Evolutionary conservation across 2,329 filamentous ascomycete species (phyloP), one percentile per base, ranked within the genome.

Genomic region (Nothophaeocryptopus gaeumannii): DNA sequence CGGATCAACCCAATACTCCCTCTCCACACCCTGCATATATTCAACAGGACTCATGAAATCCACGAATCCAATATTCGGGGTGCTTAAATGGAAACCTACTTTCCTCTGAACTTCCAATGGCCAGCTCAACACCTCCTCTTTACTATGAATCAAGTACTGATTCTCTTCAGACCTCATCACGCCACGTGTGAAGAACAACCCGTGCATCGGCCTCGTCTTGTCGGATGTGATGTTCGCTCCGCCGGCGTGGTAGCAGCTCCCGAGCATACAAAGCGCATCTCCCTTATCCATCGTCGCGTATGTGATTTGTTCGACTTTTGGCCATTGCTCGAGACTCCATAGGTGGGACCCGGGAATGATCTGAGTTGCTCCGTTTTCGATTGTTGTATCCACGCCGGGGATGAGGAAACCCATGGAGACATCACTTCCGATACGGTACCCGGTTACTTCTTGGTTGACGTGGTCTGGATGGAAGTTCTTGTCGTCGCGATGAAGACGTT

Each of bases 11-110:
- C 40, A 43, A 26, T 43, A 16, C 14, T 43, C 40, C 13, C 40
- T 43, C 13, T 43, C 31, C 4, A 35, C 40, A 32, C 39, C 39
- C 30, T 42, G 39, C 39, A 42, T 34, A 13, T 16, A 42, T 9
- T 43, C 40, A 12, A 43, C 40, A 20, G 40, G 40, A 43, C 40
- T 43, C 40, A 43, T 43, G 26, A 43, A 43, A 32, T 43, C 40
- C 11, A 43, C 40, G n/a, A 43, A 43, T 13, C 40, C 40, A 16
- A 43, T 43, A 11, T 43, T 43, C 11, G 40, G 40, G 33, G 29
- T 43, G 5, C 10, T 16, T 2, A 43, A 13, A 34, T 43, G 40
- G 14, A 43, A 43, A 5, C 40, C 40, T 30, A 43, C 35, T 14
- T 34, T 43, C 8, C 40, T 13, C 31, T 43, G 40, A 33, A 43